Conservation (phyloP, 352 stramenopile species). For the Paralagenidium karlingii region DNA sequence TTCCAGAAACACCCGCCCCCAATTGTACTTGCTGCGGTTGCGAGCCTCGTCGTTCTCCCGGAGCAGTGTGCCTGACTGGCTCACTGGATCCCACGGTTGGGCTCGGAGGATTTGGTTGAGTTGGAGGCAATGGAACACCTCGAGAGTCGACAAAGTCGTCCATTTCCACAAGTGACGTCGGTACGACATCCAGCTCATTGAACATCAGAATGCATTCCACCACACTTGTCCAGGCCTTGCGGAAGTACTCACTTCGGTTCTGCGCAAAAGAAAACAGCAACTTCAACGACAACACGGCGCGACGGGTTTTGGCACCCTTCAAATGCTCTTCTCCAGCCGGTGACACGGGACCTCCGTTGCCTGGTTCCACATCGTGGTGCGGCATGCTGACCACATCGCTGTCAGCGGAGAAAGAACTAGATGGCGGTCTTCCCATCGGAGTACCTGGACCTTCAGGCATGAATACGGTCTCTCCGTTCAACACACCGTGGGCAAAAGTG, state of each 20-base stretch:
- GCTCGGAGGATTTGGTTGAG: slow-evolving; percentile 54
- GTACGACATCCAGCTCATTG: slow-evolving; percentile 76
- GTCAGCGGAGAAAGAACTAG: slow-evolving; percentile 1
- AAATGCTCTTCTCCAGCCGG: slow-evolving; percentile 37
- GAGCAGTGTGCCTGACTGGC: slow-evolving; percentile 6
- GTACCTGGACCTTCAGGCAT: slow-evolving; percentile 30
- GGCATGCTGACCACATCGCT: background rate
- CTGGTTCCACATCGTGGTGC: background rate
- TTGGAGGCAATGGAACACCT: slow-evolving; percentile 64
- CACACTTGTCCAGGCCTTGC: slow-evolving; percentile 68
- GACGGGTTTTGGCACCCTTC: slow-evolving; percentile 59
- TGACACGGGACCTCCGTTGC: background rate
- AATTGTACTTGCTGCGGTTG: too few relatives aligned
- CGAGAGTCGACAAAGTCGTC: slow-evolving; percentile 81
- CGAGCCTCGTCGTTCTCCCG: too few relatives aligned
- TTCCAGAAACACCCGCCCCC: slow-evolving; percentile 61
- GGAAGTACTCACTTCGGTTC: slow-evolving; percentile 63
- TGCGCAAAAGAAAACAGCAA: slow-evolving; percentile 78
- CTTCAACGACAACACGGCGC: slow-evolving; percentile 62
- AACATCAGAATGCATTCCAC: slow-evolving; percentile 83
- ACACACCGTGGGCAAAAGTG: slow-evolving; percentile 69
- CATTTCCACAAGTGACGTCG: slow-evolving; percentile 79
- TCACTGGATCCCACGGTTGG: slow-evolving; percentile 1
- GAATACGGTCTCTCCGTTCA: slow-evolving; percentile 78
- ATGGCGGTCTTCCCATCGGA: too few relatives aligned